Conservation (phyloP, 345 rosid genomes). For the Citrus hindsii region DNA sequence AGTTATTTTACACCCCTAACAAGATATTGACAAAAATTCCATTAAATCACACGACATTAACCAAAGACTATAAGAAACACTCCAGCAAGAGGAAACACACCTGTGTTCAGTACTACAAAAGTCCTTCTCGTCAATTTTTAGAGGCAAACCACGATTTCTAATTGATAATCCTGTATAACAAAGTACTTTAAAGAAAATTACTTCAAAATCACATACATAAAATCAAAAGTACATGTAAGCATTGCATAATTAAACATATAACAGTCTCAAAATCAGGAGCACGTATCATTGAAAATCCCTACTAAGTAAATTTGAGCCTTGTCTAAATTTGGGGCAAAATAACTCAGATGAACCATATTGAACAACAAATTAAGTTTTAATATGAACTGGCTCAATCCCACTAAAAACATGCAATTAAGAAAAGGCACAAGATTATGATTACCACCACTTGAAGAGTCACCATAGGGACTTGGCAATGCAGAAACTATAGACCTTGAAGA, state of each 20-base stretch:
- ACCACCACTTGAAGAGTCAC: slow-evolving; percentile 36
- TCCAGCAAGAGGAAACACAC: slow-evolving; percentile 26
- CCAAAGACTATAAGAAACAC: neutral
- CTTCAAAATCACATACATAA: neutral
- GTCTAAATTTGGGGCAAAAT: neutral
- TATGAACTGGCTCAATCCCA: slow-evolving; percentile 5
- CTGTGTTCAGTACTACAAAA: slow-evolving; percentile 35
- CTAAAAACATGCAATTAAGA: neutral
- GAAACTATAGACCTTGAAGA: slow-evolving; percentile 29
- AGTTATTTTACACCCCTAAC: neutral
- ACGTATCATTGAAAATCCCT: neutral
- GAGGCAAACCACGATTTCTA: slow-evolving; percentile 30
- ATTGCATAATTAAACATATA: neutral
- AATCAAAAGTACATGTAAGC: neutral
- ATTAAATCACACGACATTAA: neutral
- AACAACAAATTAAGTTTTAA: slow-evolving; percentile 9
- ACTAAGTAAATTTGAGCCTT: neutral
- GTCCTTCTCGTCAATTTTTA: slow-evolving; percentile 32
- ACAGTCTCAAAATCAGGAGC: neutral
- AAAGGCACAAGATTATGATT: neutral
- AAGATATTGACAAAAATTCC: slow-evolving; percentile 6
- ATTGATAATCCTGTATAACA: slow-evolving; percentile 54
- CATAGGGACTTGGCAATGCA: slow-evolving; percentile 37
- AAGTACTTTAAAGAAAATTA: neutral
- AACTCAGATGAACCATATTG: neutral